Evolutionary conservation across 179 eudicot species (phyloP), one percentile per base, ranked within the genome.

Genomic region (Spinacia oleracea): DNA sequence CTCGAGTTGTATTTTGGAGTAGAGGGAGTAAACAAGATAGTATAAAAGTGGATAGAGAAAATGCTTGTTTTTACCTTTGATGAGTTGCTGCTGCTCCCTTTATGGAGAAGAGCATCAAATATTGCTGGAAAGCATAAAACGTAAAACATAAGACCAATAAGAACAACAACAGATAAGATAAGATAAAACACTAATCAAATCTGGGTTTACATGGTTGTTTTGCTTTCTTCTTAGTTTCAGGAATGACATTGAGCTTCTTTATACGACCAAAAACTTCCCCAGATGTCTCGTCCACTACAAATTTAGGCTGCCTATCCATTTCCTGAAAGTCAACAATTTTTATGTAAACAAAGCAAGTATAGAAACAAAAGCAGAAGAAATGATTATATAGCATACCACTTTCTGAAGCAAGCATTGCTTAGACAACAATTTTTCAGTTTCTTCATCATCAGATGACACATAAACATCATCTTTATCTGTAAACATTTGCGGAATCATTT

Each of bases 361-460:
- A 25, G 64, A 31, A 11, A 2, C 25, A 67, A 58, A 8, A 46
- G 20, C 9, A 56, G 43, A n/a, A 66, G n/a, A 27, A 59, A 25
- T 51, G n/a, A 71, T 34, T 40, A 79, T 86, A 81, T 81, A 93
- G 95, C 84, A 66, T 81, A 93, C 97, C 84, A 66, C 75, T 86
- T 85, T 88, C 50, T 81, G 86, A 60, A 87, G 91, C 74, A 87
- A 68, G 43, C 81, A 79, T 72, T 89, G 87, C 80, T 83, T 91
- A 40, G 83, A 84, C 70, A 87, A 85, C 78, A 70, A 86, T 79
- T 74, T 89, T 76, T 88, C 91, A 60, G 88, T 78, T 84, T 90
- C 96, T 79, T 93, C 98, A 15, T 88, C 97, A 45, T 89, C 98
- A 80, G 96, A 94, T 78, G 93, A 93, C 74, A 88, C 62, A 73